Evolutionary conservation across 2,329 filamentous ascomycete genomes (phyloP).

Genomic region (Parastagonospora avenae): DNA sequence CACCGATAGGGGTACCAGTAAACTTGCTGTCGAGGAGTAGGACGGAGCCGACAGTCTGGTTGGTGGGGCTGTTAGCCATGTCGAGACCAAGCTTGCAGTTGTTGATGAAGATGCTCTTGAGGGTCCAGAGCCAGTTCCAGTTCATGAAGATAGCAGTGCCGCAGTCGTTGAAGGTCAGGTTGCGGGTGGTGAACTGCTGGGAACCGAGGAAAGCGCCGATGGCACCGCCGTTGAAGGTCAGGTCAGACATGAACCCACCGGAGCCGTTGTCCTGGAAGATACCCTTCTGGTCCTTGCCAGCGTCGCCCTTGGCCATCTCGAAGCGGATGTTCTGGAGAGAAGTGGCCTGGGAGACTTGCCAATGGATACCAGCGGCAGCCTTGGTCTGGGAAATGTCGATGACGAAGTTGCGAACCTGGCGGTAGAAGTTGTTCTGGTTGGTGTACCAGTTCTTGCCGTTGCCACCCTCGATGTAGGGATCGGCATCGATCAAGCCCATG

Average conservation of each 20-base stretch:
- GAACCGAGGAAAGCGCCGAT: constrained; percentile 66
- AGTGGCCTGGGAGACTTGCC: constrained; percentile 70
- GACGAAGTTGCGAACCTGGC: constrained; percentile 60
- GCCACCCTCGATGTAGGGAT: constrained; percentile 77
- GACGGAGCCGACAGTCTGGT: constrained; percentile 84
- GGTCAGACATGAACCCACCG: constrained; percentile 64
- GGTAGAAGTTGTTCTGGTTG: constrained; percentile 62
- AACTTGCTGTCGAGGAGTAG: constrained; percentile 82
- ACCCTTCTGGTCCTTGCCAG: constrained; percentile 59
- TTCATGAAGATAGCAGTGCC: constrained; percentile 59
- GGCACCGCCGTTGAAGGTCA: constrained; percentile 65
- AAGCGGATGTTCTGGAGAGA: constrained; percentile 68
- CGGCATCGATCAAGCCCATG: constrained; percentile 86
- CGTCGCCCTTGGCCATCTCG: constrained; percentile 55
- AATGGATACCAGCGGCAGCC: constrained; percentile 62
- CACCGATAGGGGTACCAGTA: constrained; percentile 73
- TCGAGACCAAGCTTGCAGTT: constrained; percentile 55
- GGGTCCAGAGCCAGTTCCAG: constrained; percentile 61
- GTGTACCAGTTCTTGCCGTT: constrained; percentile 56
- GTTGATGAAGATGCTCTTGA: constrained; percentile 54
- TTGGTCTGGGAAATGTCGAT: constrained; percentile 53
- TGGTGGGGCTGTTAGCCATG: constrained; percentile 59
- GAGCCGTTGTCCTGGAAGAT: constrained; percentile 66
- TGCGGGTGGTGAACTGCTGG: constrained; percentile 65
- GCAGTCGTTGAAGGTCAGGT: constrained; percentile 57